These are phyloP conservation scores for Polytrichum commune DNA, from an alignment of 225 moss, liverwort and hornwort species.

Conservation along the genomic window DNA sequence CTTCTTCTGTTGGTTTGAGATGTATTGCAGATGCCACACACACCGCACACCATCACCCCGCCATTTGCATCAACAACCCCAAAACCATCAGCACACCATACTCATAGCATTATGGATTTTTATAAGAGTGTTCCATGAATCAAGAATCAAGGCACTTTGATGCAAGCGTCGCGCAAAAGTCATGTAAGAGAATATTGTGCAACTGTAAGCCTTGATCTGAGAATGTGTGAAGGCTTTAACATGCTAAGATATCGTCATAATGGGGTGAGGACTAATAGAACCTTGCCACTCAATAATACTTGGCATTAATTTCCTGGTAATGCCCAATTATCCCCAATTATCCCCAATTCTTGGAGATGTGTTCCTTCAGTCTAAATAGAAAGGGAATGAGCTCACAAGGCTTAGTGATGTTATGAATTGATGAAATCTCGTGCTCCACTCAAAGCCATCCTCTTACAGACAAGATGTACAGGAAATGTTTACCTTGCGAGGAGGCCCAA, in stretches of 20 bases:
- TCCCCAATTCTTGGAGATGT: too few species aligned
- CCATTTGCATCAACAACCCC: background rate
- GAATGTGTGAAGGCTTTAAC: too few species aligned
- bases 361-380: too few species aligned
- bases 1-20: slow-evolving; percentile 39
- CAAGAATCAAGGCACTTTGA: background rate
- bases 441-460: background rate
- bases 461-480: background rate
- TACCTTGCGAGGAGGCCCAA: slow-evolving; percentile 65
- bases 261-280: too few species aligned
- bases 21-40: slow-evolving; percentile 6
- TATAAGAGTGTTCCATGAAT: background rate
- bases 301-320: too few species aligned
- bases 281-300: too few species aligned
- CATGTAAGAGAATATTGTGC: too few species aligned
- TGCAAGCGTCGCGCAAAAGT: background rate
- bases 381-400: too few species aligned
- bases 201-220: too few species aligned
- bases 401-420: background rate
- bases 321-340: too few species aligned
- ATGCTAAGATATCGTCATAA: too few species aligned
- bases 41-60: slow-evolving; percentile 6
- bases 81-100: background rate
- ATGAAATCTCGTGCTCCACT: background rate
- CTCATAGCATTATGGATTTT: background rate